These are phyloP conservation scores for Diaporthe australafricana DNA, from an alignment of 2,329 filamentous ascomycete genomes.

Conservation along the genomic window DNA sequence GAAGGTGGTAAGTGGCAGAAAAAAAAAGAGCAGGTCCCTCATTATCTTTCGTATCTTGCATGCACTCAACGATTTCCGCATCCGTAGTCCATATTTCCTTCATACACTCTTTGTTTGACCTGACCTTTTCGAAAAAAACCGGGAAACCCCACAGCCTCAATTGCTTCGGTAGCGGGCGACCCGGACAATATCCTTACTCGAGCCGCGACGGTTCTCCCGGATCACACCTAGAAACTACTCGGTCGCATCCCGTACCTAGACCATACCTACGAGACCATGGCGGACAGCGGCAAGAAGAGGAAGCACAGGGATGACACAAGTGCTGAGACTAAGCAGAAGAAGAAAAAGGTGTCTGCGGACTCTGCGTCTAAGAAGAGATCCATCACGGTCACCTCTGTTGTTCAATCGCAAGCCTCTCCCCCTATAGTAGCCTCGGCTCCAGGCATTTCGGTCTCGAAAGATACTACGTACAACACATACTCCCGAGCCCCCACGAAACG, in stretches of 20 bases:
- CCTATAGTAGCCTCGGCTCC: conserved; percentile 54
- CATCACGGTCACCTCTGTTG: conserved; percentile 47
- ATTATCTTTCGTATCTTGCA: not conserved
- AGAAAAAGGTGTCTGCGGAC: conserved; percentile 64
- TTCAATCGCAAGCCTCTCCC: conserved; percentile 42
- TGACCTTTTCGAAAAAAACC: not conserved
- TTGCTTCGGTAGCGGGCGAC: not conserved
- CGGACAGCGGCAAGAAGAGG: conserved; percentile 61
- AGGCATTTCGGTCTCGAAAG: conserved; percentile 51
- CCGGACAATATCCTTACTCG: not conserved
- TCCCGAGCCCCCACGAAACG: conserved; percentile 51
- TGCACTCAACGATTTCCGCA: not conserved
- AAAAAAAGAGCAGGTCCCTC: conserved; percentile 27
- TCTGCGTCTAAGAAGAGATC: conserved; percentile 46
- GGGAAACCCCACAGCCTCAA: not conserved
- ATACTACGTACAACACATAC: conserved; percentile 61
- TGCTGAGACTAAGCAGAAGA: conserved; percentile 55
- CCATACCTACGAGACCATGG: conserved; percentile 47
- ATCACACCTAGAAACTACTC: no score
- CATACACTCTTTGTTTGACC: not conserved
- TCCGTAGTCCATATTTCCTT: not conserved
- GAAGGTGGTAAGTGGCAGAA: conserved; percentile 36
- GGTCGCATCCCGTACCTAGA: not conserved
- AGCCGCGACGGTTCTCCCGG: not conserved
- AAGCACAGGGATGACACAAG: conserved; percentile 60